These are phyloP conservation scores for Beauveria rudraprayagi DNA, from an alignment of 2,329 filamentous ascomycete species.

Conservation along the genomic window DNA sequence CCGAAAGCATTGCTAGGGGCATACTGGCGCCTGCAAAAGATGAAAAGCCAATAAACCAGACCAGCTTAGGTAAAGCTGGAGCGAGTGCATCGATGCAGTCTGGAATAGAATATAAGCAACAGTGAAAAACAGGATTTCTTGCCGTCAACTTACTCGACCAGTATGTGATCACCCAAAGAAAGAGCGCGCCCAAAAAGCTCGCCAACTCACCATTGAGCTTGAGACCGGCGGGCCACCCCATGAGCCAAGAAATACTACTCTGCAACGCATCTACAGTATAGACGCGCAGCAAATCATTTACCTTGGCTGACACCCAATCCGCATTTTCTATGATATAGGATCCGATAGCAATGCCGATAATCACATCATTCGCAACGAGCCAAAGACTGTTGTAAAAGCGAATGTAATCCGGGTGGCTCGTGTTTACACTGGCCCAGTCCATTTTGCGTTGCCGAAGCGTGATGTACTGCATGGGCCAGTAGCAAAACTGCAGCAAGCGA, in stretches of 20 bases:
- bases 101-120: slow-evolving; percentile 20
- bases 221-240: slow-evolving; percentile 88
- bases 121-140: too few relatives aligned
- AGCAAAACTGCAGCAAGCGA: slow-evolving; percentile 93
- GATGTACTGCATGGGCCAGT: slow-evolving; percentile 95
- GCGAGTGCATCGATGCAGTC: slow-evolving; percentile 69
- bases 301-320: slow-evolving; percentile 69
- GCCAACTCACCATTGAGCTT: slow-evolving; percentile 94
- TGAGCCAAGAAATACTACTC: slow-evolving; percentile 87
- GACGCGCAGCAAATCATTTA: slow-evolving; percentile 64
- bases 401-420: slow-evolving; percentile 94
- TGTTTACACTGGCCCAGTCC: slow-evolving; percentile 93
- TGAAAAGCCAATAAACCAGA: slow-evolving; percentile 89
- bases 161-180: slow-evolving; percentile 97
- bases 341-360: slow-evolving; percentile 92
- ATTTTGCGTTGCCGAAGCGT: slow-evolving; percentile 82
- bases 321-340: slow-evolving; percentile 97
- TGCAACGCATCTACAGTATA: slow-evolving; percentile 88
- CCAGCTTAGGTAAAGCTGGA: slow-evolving; percentile 74
- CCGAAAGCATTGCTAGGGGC: slow-evolving; percentile 92
- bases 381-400: slow-evolving; percentile 98
- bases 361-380: slow-evolving; percentile 97
- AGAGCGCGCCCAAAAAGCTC: slow-evolving; percentile 87
- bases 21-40: slow-evolving; percentile 94
- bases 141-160: slow-evolving; percentile 64